Evolutionary conservation across 1,284 basidiomycete genomes (phyloP).

Genomic region (Schizophyllum amplum): DNA sequence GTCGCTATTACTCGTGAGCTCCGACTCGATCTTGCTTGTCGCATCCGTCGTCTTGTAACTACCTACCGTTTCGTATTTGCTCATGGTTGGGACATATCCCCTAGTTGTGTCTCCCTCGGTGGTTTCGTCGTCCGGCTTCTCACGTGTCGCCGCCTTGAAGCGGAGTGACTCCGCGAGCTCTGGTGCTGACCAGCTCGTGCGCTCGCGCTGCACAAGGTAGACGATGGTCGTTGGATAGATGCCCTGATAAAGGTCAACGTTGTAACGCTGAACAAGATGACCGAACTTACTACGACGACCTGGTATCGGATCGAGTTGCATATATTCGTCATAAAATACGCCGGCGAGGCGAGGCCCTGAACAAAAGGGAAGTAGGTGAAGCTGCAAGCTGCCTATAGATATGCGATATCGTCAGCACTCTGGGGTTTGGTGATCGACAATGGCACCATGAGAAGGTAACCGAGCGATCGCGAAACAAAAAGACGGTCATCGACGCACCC

Average conservation of each 20-base stretch:
- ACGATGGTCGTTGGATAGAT: slow-evolving; percentile 11
- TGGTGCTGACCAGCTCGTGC: slow-evolving; percentile 1
- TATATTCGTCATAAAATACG: not conserved
- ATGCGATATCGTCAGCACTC: not conserved
- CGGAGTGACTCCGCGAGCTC: not conserved
- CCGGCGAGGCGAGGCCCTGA: not conserved
- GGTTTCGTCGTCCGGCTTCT: not conserved
- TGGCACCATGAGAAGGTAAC: too few relatives aligned
- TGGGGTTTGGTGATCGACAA: too few relatives aligned
- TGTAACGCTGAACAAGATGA: not conserved
- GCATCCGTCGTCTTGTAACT: not conserved
- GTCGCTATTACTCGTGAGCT: too few relatives aligned
- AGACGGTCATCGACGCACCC: slow-evolving; percentile 6
- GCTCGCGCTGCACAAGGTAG: slow-evolving; percentile 8
- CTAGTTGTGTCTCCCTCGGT: not conserved
- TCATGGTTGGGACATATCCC: not conserved
- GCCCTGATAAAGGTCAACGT: slow-evolving; percentile 3
- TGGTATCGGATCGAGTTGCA: not conserved
- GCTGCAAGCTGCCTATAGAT: slow-evolving; percentile 2
- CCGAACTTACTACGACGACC: not conserved
- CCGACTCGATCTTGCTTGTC: not conserved
- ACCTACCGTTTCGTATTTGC: not conserved
- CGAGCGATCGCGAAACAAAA: not conserved
- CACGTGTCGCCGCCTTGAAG: not conserved
- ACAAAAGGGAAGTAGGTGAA: not conserved